Percentiles rank a stretch among this genome's conserved stretches.
Conservation (phyloP, 2,329 filamentous ascomycete species). For the Elsinoe perseae region DNA sequence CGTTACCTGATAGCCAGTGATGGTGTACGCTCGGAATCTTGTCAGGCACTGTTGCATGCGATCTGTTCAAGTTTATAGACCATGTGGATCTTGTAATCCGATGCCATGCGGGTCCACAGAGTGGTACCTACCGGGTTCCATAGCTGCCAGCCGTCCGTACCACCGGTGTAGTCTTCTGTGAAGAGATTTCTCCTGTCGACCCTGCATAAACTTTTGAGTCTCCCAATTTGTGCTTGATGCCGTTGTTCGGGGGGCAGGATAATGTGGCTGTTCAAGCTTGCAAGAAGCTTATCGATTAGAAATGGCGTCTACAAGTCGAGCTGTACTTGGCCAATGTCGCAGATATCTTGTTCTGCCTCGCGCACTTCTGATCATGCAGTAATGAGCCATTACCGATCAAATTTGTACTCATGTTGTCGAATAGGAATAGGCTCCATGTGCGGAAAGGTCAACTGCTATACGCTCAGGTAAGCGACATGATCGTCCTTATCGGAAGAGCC, state of each 20-base stretch:
- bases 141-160: not conserved
- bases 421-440: no score
- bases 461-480: not conserved
- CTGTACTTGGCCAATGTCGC: no score
- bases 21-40: not conserved
- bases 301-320: no score
- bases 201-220: not conserved
- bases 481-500: not conserved
- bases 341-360: no score
- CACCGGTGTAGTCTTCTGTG: not conserved
- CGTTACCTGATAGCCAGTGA: not conserved
- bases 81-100: not conserved
- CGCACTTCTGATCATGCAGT: no score
- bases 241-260: no score
- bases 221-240: not conserved
- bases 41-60: not conserved
- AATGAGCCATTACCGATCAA: no score
- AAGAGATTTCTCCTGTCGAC: not conserved
- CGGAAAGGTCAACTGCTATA: no score
- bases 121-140: not conserved
- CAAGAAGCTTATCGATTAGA: slow-evolving; percentile 3
- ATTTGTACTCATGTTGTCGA: no score
- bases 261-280: no score
- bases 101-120: not conserved
- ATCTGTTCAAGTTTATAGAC: not conserved